Percentiles rank a stretch among this genome's conserved stretches.
Conservation (phyloP, 75 land plant species). For the Ceratopteris richardii region DNA sequence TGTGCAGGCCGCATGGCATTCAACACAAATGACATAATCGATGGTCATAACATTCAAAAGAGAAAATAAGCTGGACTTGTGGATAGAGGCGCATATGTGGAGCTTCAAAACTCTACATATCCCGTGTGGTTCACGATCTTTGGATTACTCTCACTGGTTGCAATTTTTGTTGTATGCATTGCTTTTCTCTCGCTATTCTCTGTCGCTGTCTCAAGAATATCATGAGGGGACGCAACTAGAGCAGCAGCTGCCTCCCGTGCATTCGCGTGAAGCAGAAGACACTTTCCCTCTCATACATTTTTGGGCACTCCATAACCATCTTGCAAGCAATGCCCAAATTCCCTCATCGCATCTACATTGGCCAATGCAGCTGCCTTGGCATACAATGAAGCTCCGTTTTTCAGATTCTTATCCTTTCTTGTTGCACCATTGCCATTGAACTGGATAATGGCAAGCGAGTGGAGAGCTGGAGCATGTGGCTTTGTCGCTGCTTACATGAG, state of each 20-base stretch:
- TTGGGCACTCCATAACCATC: slow-evolving; percentile 64
- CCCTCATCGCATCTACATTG: slow-evolving; percentile 78
- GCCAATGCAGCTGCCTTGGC: slow-evolving; percentile 70
- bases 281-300: slow-evolving; percentile 39
- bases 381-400: slow-evolving; percentile 78
- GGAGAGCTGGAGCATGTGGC: slow-evolving; percentile 69
- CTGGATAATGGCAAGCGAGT: slow-evolving; percentile 77
- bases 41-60: no score
- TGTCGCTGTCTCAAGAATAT: slow-evolving; percentile 18
- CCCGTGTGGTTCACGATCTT: no score
- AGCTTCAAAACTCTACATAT: no score
- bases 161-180: no score
- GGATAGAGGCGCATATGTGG: no score
- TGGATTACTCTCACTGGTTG: no score
- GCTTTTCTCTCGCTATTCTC: no score
- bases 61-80: no score
- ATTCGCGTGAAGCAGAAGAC: slow-evolving; percentile 56
- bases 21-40: no score
- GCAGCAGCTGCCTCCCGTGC: slow-evolving; percentile 46
- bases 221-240: slow-evolving; percentile 6
- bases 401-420: slow-evolving; percentile 76
- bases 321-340: slow-evolving; percentile 85
- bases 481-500: slow-evolving; percentile 50
- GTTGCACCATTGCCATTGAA: slow-evolving; percentile 94
- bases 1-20: no score